Evolutionary conservation across 345 rosid species (phyloP), one percentile per base, ranked within the genome.

Genomic region (Populus simonii): DNA sequence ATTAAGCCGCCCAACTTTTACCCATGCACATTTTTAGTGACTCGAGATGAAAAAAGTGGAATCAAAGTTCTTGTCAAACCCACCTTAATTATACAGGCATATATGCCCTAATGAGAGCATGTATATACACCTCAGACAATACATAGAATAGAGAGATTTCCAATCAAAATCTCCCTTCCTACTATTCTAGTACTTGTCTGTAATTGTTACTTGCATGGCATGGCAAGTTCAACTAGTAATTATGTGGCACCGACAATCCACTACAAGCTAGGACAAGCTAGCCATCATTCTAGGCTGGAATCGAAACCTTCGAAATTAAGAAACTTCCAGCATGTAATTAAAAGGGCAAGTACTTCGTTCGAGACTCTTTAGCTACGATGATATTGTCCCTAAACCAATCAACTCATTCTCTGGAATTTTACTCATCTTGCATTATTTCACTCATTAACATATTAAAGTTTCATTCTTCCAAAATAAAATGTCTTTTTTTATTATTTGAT

Each of bases 41-140:
- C 10, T 38, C 27, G 67, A 3, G 66, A 74, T 27, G 43, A 68
- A 41, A 17, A 9, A 59, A n/a, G 65, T 17, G 36, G 82, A 79
- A 73, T 79, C 82, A 68, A 68, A 53, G 78, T 79, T 79, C 82
- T 43, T 45, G 69, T 68, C 78, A 68, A 73, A 43, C 17, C 33
- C 68, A 36, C 25, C 45, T 79, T 73, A 73, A 66, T 41, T 31
- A 2, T 36, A 29, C 13, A 38, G 71, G 76, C 67, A 74, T 43
- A 74, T 55, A 79, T 74, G 74, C 81, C 69, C 29, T 36, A 29
- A 43, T 62, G 45, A 57, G 11, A 55, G 1, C 23, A 6, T 27
- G 68, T 8, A 31, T 31, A 31, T 27, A 27, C 1, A 8, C 69
- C 69, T 3, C 29, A 7, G 22, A 66, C 39, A 66, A 29, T 23